Percentiles rank a stretch among this genome's conserved stretches.
phyloP scores from a whole-genome alignment of 441 rosid genomes.

The Flueggea neowawraea region DNA sequence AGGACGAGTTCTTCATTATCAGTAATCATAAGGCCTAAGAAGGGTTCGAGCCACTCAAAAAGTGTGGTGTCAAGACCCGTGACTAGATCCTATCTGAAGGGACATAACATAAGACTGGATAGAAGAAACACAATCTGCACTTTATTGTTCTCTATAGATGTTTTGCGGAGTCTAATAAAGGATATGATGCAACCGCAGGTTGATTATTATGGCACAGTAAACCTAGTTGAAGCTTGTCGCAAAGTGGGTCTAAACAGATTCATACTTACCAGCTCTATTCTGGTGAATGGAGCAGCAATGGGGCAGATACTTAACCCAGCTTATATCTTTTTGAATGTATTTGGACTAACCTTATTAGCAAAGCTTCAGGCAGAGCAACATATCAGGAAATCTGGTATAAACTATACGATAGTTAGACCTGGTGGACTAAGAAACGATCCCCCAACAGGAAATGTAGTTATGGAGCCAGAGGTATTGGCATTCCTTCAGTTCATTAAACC shows the following conservation, averaged over 20 bases:
- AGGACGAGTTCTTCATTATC: too few species aligned
- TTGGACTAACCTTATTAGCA: constrained; percentile 77
- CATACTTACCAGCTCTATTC: constrained; percentile 76
- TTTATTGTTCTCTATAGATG: too few species aligned
- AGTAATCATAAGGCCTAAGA: too few species aligned
- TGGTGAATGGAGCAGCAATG: constrained; percentile 95
- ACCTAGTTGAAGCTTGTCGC: constrained; percentile 85
- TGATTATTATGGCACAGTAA: constrained; percentile 79
- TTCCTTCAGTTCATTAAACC: too few species aligned
- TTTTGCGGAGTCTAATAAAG: neutral
- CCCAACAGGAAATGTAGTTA: constrained; percentile 68
- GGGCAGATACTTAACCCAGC: constrained; percentile 92
- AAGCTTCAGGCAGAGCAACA: constrained; percentile 91
- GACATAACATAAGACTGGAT: too few species aligned
- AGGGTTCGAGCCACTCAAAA: too few species aligned
- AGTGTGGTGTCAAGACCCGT: too few species aligned
- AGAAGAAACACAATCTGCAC: too few species aligned
- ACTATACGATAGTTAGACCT: constrained; percentile 77
- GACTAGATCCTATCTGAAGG: too few species aligned
- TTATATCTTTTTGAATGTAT: constrained; percentile 75
- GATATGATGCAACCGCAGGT: constrained; percentile 34
- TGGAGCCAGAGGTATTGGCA: constrained; percentile 71
- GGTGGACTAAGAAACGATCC: constrained; percentile 86
- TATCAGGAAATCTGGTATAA: constrained; percentile 68
- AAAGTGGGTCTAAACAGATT: constrained; percentile 59